Base-by-base conservation (phyloP, 108 stramenopile species). In the Pseudonitzschia delicatissima region DNA sequence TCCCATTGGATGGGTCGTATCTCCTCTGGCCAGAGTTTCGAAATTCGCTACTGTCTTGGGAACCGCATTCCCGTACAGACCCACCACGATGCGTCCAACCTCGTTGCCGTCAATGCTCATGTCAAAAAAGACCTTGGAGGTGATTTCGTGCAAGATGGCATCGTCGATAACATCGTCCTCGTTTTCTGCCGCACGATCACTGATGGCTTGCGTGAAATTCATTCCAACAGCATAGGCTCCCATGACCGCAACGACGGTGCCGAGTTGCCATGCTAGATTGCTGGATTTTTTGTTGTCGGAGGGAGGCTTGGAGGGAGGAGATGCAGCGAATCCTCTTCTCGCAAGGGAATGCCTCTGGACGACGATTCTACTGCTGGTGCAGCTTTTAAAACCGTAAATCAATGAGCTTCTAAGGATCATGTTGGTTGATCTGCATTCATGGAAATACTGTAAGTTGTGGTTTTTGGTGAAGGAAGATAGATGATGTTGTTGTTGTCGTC, bases 41-140 rank as follows among this genome's bases (percentile, higher is more conserved):
- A 98, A 98, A 67, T 98, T 98, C 53, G 84, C 60, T 5, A 66
- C 91, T 8, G 97, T 98, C 67, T 85, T 83, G 29, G 97, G 97
- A 35, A 94, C 93, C 25, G 85, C 86, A 66, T 83, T 76, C 5
- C 95, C 97, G 68, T 89, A 91, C 53, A 98, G 79, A 18, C 95
- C 95, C 57, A 98, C 83, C 9, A 96, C 87, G 63, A 98, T 94
- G 17, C 93, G 82, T 34, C 96, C 96, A 0, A 84, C 78, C 13
- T 81, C 69, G 48, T 84, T 69, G 47, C 82, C 77, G 57, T 85
- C 87, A 49, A 94, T 87, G 37, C 71, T 72, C 20, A 97, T 65
- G 71, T 97, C 96, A 58, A 97, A 97, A 64, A 78, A 91, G 1
- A 85, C 90, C 33, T 74, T 65, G 3, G 72, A 77, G 18, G 90